Evolutionary conservation across 1,284 basidiomycete species (phyloP).

Genomic region (Cutaneotrichosporon cutaneum): DNA sequence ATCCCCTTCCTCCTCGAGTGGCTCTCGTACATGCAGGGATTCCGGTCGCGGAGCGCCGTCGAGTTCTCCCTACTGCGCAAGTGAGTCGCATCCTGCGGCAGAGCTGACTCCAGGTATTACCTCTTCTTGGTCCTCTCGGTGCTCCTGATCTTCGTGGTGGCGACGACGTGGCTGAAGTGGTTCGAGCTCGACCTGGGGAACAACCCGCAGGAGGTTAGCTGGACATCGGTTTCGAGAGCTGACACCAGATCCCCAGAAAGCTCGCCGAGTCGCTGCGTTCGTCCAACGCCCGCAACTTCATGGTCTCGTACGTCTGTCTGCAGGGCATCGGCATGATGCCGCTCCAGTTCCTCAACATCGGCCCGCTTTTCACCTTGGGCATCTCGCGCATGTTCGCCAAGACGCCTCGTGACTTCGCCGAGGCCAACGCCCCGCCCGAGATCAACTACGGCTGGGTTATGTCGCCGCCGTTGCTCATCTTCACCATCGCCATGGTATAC

Average conservation of each 20-base stretch:
- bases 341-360: constrained; percentile 84
- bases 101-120: constrained; percentile 68
- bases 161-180: constrained; percentile 72
- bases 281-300: constrained; percentile 72
- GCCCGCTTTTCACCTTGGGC: constrained; percentile 72
- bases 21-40: constrained; percentile 83
- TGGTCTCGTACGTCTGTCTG: constrained; percentile 90
- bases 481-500: constrained; percentile 91
- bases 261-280: constrained; percentile 75
- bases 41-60: constrained; percentile 82
- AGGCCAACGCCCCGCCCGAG: constrained; percentile 94
- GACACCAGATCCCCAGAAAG: constrained; percentile 78
- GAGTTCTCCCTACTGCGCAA: constrained; percentile 92
- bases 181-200: constrained; percentile 76
- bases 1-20: constrained; percentile 84
- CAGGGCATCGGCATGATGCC: constrained; percentile 94
- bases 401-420: constrained; percentile 71
- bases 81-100: constrained; percentile 55
- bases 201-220: constrained; percentile 61
- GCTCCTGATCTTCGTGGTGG: constrained; percentile 91
- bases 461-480: constrained; percentile 91
- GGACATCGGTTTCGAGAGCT: neutral
- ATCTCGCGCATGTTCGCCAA: constrained; percentile 57
- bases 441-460: constrained; percentile 91
- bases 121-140: constrained; percentile 92